phyloP scores from a whole-genome alignment of 495 filamentous ascomycete genomes.

The Achaetomiella virescens region DNA sequence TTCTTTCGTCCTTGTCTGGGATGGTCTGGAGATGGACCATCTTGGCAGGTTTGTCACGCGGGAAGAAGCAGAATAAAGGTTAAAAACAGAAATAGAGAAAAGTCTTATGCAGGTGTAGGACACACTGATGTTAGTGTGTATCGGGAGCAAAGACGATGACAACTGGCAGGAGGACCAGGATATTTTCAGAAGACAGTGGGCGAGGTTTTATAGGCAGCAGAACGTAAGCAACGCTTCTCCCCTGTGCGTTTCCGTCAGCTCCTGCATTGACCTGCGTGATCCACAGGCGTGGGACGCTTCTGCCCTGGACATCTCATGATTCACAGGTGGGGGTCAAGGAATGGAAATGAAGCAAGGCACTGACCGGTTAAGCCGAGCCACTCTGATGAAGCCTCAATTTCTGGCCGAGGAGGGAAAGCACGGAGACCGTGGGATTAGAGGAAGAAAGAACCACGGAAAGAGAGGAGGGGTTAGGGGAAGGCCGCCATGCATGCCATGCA shows the following conservation, averaged over 20 bases:
- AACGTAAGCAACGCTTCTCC: background rate
- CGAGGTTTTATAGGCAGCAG: constrained; percentile 4
- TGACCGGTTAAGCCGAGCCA: constrained; percentile 12
- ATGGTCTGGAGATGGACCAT: constrained; percentile 66
- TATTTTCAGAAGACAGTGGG: background rate
- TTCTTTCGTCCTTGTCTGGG: constrained; percentile 38
- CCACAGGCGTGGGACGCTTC: constrained; percentile 10
- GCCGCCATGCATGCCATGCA: too few species aligned
- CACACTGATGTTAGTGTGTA: background rate
- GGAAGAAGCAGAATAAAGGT: background rate
- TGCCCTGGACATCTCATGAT: constrained; percentile 14
- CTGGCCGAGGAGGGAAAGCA: background rate
- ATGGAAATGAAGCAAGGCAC: constrained; percentile 9
- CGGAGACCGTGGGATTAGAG: background rate
- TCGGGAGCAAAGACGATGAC: background rate
- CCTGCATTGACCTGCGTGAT: background rate
- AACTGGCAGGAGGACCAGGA: background rate
- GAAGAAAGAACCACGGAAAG: background rate
- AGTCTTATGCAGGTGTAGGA: background rate
- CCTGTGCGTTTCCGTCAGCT: constrained; percentile 2
- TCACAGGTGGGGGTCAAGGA: background rate
- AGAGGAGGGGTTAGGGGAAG: background rate
- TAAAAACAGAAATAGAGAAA: background rate
- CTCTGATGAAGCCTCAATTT: background rate
- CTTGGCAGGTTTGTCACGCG: constrained; percentile 16